These are phyloP conservation scores for Talaromyces sp. DNA, from an alignment of 2,329 filamentous ascomycete genomes.

Conservation along the genomic window DNA sequence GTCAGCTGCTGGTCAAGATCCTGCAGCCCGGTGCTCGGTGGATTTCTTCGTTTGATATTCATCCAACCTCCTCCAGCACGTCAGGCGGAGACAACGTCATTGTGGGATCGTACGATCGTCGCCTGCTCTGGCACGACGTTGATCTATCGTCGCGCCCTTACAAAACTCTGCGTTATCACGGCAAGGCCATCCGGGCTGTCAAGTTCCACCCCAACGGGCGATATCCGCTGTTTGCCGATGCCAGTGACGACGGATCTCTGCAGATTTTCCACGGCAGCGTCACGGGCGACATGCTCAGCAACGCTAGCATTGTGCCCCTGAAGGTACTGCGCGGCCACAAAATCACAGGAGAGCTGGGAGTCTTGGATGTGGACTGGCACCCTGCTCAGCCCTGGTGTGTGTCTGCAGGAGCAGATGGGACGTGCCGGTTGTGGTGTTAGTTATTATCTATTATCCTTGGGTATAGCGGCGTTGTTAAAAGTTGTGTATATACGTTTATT, in stretches of 20 bases:
- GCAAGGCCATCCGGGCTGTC: slow-evolving; percentile 84
- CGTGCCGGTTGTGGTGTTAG: slow-evolving; percentile 80
- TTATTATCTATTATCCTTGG: neutral
- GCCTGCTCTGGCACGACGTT: slow-evolving; percentile 93
- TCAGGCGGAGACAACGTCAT: slow-evolving; percentile 90
- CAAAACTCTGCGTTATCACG: slow-evolving; percentile 94
- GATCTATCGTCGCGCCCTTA: slow-evolving; percentile 87
- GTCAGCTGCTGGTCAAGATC: slow-evolving; percentile 87
- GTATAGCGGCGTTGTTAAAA: slow-evolving; percentile 12
- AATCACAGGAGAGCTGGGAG: slow-evolving; percentile 78
- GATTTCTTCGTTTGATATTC: slow-evolving; percentile 92
- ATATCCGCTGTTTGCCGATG: slow-evolving; percentile 85
- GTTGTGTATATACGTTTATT: slow-evolving; percentile 10
- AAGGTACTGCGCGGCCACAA: slow-evolving; percentile 91
- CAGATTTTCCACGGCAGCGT: slow-evolving; percentile 98
- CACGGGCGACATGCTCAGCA: slow-evolving; percentile 90
- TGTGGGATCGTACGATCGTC: slow-evolving; percentile 89
- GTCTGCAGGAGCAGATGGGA: slow-evolving; percentile 90
- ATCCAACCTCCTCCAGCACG: slow-evolving; percentile 83
- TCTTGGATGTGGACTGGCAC: slow-evolving; percentile 95
- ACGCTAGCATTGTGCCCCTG: slow-evolving; percentile 90
- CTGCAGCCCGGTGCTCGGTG: slow-evolving; percentile 88
- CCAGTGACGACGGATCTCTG: slow-evolving; percentile 87
- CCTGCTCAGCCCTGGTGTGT: slow-evolving; percentile 89
- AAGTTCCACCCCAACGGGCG: slow-evolving; percentile 75